phyloP scores from a whole-genome alignment of 202 grass and related monocot species.

The Digitaria exilis region DNA sequence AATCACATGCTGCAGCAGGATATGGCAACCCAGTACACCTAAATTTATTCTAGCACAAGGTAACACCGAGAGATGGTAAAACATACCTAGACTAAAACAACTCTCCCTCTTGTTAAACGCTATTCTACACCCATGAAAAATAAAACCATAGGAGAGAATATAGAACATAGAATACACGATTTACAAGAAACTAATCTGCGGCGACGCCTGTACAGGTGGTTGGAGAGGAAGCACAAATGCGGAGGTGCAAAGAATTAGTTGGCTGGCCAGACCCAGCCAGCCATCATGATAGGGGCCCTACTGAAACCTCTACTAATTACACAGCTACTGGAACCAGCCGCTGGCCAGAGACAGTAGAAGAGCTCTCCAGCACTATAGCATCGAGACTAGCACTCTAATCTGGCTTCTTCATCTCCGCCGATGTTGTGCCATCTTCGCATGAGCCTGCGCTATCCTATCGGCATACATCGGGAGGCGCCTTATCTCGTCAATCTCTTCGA shows the following conservation, averaged over 20 bases:
- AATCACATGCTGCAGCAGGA: not conserved
- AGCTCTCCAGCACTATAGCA: slow-evolving; percentile 27
- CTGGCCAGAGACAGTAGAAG: slow-evolving; percentile 22
- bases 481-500: slow-evolving; percentile 75
- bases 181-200: slow-evolving; percentile 54
- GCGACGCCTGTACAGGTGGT: slow-evolving; percentile 43
- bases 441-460: slow-evolving; percentile 59
- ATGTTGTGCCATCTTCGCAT: slow-evolving; percentile 60
- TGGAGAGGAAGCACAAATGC: slow-evolving; percentile 9
- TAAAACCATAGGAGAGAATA: slow-evolving; percentile 55
- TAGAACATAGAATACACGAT: slow-evolving; percentile 48
- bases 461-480: slow-evolving; percentile 77
- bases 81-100: slow-evolving; percentile 10
- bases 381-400: slow-evolving; percentile 31
- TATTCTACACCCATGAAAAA: slow-evolving; percentile 64
- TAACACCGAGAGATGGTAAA: not conserved
- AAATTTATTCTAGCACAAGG: slow-evolving; percentile 32
- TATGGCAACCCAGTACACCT: slow-evolving; percentile 10
- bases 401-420: slow-evolving; percentile 48
- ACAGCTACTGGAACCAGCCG: slow-evolving; percentile 44
- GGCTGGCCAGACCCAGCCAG: slow-evolving; percentile 38
- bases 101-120: slow-evolving; percentile 34
- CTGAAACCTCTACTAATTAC: slow-evolving; percentile 64
- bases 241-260: slow-evolving; percentile 63
- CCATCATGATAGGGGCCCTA: slow-evolving; percentile 41